Percentiles rank a stretch among this genome's conserved stretches.
Conservation (phyloP, 768 basidiomycete genomes). For the Mycena kentingensis region DNA sequence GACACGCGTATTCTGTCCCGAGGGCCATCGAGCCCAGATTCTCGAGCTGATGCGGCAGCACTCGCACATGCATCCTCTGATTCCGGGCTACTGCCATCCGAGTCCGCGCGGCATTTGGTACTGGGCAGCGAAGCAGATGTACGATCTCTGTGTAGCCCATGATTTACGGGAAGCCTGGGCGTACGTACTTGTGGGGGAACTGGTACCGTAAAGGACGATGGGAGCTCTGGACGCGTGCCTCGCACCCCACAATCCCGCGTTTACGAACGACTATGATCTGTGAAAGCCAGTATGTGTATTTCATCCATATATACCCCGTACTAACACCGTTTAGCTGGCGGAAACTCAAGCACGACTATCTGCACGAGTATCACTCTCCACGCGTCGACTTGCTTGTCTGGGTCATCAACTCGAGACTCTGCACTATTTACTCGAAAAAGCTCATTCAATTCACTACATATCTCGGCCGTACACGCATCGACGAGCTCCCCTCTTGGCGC, state of each 20-base stretch:
- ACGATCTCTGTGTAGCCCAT: slow-evolving; percentile 9
- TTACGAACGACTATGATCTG: slow-evolving; percentile 14
- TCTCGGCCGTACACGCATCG: slow-evolving; percentile 4
- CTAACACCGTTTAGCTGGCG: no score
- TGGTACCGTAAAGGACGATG: slow-evolving; percentile 6
- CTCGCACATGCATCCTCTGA: slow-evolving; percentile 6
- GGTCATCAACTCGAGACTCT: slow-evolving; percentile 22
- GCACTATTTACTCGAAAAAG: slow-evolving; percentile 17
- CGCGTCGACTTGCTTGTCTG: slow-evolving; percentile 27
- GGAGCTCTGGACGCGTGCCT: slow-evolving; percentile 18
- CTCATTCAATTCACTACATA: slow-evolving; percentile 3
- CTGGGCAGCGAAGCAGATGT: slow-evolving; percentile 16
- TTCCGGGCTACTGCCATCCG: slow-evolving; percentile 7
- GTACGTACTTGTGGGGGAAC: no score
- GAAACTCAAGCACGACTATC: slow-evolving; percentile 25
- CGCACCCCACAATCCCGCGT: slow-evolving; percentile 1
- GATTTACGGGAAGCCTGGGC: slow-evolving; percentile 15
- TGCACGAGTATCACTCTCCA: slow-evolving; percentile 24
- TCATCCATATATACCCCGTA: neutral
- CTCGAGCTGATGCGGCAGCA: slow-evolving; percentile 5
- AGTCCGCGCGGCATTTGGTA: neutral
- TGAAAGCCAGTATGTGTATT: slow-evolving; percentile 12
- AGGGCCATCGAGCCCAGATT: neutral
- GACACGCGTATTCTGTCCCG: slow-evolving; percentile 8
- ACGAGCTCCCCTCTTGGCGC: slow-evolving; percentile 12